phyloP scores from a whole-genome alignment of 2,329 filamentous ascomycete species.

The Botrytis hyacinthi region DNA sequence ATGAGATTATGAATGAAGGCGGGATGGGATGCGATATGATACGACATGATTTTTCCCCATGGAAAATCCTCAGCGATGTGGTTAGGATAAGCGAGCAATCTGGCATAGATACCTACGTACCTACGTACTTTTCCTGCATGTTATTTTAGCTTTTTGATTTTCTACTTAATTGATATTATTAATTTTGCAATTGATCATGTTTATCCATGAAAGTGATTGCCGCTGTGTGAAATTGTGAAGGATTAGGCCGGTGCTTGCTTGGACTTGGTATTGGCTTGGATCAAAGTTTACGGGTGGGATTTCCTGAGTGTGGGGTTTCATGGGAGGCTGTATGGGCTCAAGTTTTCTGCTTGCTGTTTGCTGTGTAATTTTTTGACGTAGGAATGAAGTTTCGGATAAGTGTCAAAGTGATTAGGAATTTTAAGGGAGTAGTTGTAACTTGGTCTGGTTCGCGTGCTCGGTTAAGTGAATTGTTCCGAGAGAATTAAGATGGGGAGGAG shows the following conservation, averaged over 20 bases:
- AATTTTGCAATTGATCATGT: not conserved
- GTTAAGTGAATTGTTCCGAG: not conserved
- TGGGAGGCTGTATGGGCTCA: not conserved
- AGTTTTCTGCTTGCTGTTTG: not conserved
- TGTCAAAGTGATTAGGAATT: not conserved
- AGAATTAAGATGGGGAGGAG: too few relatives aligned
- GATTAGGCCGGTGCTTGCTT: not conserved
- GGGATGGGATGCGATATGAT: not conserved
- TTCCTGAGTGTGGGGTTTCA: not conserved
- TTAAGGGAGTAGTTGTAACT: not conserved
- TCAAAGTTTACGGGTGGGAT: not conserved
- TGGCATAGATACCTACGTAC: conserved; percentile 2
- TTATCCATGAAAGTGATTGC: not conserved
- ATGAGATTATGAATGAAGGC: not conserved
- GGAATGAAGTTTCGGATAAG: not conserved
- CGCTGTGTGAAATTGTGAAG: not conserved
- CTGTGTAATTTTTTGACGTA: not conserved
- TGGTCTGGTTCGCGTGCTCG: not conserved
- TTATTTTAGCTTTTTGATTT: not conserved
- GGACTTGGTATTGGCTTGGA: not conserved
- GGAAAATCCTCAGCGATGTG: not conserved
- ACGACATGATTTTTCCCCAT: not conserved
- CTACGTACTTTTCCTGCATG: not conserved
- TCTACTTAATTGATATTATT: conserved; percentile 4
- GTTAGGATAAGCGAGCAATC: not conserved